Evolutionary conservation across 805 yeast genomes (phyloP).

Genomic region (Blastobotrys terrestris): DNA sequence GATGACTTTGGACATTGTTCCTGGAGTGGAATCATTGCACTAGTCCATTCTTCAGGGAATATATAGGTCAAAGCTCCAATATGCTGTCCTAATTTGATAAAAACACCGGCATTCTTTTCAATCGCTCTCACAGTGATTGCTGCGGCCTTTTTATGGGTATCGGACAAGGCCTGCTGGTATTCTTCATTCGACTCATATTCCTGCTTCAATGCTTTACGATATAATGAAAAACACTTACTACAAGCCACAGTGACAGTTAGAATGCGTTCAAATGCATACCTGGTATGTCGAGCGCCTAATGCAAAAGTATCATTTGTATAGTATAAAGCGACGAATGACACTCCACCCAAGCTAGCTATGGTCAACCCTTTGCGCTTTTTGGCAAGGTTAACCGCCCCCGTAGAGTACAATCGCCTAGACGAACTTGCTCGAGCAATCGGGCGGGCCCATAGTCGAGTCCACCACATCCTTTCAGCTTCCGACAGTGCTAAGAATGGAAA

Average conservation of each 20-base stretch:
- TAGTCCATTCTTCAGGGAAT: constrained; percentile 91
- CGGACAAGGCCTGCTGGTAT: constrained; percentile 46
- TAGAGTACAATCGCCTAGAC: background rate
- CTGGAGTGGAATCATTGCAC: constrained; percentile 87
- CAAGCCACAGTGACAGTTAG: constrained; percentile 46
- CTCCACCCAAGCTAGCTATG: constrained; percentile 4
- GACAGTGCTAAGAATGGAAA: background rate
- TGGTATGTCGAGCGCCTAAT: constrained; percentile 18
- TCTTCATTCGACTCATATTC: constrained; percentile 41
- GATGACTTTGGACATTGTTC: constrained; percentile 84
- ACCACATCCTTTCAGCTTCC: background rate
- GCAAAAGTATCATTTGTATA: constrained; percentile 20
- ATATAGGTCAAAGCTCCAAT: constrained; percentile 86
- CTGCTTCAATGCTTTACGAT: constrained; percentile 49
- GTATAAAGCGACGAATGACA: constrained; percentile 14
- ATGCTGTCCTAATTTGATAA: constrained; percentile 93
- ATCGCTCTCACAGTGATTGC: constrained; percentile 69
- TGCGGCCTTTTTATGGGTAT: constrained; percentile 75
- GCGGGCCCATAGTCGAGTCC: background rate
- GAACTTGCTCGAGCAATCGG: background rate
- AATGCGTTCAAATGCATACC: constrained; percentile 24
- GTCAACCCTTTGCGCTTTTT: background rate
- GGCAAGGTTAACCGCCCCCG: background rate
- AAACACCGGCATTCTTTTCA: constrained; percentile 84
- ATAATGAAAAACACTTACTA: constrained; percentile 62